These are phyloP conservation scores for Patellaria atrata DNA, from an alignment of 495 filamentous ascomycete species.

Conservation along the genomic window DNA sequence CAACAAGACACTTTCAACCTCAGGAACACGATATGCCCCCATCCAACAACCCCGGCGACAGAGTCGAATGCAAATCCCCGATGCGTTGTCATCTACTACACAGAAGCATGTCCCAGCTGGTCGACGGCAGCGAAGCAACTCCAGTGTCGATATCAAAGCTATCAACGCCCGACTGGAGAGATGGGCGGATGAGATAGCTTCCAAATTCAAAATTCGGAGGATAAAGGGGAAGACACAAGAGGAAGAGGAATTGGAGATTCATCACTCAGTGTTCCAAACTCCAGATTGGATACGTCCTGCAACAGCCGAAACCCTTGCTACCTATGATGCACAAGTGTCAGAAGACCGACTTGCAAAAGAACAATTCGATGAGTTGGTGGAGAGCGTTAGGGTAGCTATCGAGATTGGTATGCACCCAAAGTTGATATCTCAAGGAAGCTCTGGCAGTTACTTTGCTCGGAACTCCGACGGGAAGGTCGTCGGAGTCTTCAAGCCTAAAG, in stretches of 20 bases:
- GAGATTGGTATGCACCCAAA: constrained; percentile 83
- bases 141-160: constrained; percentile 93
- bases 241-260: constrained; percentile 85
- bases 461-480: constrained; percentile 86
- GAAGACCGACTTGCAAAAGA: constrained; percentile 51
- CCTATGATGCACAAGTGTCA: constrained; percentile 35
- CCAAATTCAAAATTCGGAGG: constrained; percentile 80
- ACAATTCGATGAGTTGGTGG: constrained; percentile 79
- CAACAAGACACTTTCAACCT: constrained; percentile 44
- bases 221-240: constrained; percentile 61
- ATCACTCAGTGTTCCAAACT: constrained; percentile 89
- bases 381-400: constrained; percentile 80
- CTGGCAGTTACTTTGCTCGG: constrained; percentile 93
- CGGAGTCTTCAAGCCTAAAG: constrained; percentile 97
- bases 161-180: constrained; percentile 92
- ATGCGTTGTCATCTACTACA: constrained; percentile 24
- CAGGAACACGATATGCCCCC: constrained; percentile 56
- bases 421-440: constrained; percentile 93
- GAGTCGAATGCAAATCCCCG: constrained; percentile 43
- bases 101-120: constrained; percentile 33
- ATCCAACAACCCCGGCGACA: constrained; percentile 48
- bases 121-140: constrained; percentile 53
- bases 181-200: constrained; percentile 97
- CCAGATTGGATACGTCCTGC: constrained; percentile 70
- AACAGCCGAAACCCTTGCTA: constrained; percentile 57